A percentile compares a stretch with the other conserved stretches of the same genome.
Evolutionary conservation across 352 stramenopile species (phyloP).

Genomic region (Phytophthora tubulina): DNA sequence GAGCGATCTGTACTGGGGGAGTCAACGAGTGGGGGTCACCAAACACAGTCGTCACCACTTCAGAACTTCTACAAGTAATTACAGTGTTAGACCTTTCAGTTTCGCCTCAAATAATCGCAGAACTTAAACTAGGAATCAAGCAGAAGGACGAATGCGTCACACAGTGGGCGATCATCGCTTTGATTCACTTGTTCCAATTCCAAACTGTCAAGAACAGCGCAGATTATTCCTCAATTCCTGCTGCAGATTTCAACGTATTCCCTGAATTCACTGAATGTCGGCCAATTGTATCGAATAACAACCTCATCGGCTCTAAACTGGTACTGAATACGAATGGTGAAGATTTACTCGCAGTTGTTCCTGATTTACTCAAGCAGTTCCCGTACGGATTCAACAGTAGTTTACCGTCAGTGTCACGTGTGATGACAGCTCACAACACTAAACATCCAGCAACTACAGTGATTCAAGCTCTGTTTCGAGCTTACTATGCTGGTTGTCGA

Average conservation of each 20-base stretch:
- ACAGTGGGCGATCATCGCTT: neutral
- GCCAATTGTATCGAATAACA: neutral
- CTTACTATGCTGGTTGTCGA: slow-evolving; percentile 36
- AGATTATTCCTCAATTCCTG: slow-evolving; percentile 38
- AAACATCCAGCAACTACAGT: slow-evolving; percentile 36
- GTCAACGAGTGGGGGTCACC: slow-evolving; percentile 16
- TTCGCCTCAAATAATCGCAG: slow-evolving; percentile 6
- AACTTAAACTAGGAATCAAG: neutral
- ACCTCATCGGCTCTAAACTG: slow-evolving; percentile 1
- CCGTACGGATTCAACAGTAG: slow-evolving; percentile 5
- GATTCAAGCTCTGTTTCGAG: slow-evolving; percentile 35
- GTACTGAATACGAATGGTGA: neutral
- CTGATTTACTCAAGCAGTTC: slow-evolving; percentile 4
- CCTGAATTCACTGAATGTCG: slow-evolving; percentile 14
- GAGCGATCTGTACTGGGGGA: slow-evolving; percentile 10
- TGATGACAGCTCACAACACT: slow-evolving; percentile 24
- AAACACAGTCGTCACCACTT: slow-evolving; percentile 2
- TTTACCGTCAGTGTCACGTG: slow-evolving; percentile 14
- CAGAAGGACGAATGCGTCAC: neutral
- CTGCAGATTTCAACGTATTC: slow-evolving; percentile 40
- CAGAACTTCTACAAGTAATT: slow-evolving; percentile 4
- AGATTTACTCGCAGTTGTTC: neutral
- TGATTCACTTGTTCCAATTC: slow-evolving; percentile 18
- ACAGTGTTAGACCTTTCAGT: slow-evolving; percentile 1
- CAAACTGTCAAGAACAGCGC: slow-evolving; percentile 37